A percentile compares a stretch with the other conserved stretches of the same genome.
Conservation (phyloP, 2,329 filamentous ascomycete genomes). For the Sordariomycetes sp. region DNA sequence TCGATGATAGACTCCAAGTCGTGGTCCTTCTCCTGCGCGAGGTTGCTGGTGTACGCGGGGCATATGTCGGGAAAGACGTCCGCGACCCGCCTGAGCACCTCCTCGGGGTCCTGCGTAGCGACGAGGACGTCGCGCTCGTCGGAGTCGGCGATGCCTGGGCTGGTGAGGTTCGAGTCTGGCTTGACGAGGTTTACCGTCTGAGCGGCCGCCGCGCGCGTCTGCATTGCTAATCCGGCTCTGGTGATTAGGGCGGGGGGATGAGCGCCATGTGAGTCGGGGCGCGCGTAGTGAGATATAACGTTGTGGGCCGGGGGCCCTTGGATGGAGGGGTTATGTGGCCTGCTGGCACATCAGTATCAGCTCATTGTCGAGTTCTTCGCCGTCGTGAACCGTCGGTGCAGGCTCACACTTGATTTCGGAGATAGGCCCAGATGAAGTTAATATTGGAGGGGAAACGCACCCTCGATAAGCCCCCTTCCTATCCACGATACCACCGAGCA, state of each 20-base stretch:
- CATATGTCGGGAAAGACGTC: slow-evolving; percentile 32
- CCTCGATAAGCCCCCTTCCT: no score
- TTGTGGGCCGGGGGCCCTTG: neutral
- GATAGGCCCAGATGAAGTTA: no score
- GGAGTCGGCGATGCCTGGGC: neutral
- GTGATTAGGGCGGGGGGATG: neutral
- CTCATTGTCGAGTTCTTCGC: neutral
- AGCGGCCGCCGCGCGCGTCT: neutral
- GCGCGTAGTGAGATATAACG: neutral
- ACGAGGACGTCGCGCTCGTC: neutral
- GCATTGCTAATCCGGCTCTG: neutral
- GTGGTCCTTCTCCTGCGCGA: slow-evolving; percentile 14
- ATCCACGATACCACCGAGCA: no score
- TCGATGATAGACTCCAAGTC: slow-evolving; percentile 18
- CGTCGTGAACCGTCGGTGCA: neutral
- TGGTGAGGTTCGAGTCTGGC: neutral
- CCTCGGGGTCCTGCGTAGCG: neutral
- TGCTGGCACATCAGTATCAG: neutral
- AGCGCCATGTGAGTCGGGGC: neutral
- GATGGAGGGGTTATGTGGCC: neutral
- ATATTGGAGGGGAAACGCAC: no score
- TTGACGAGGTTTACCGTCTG: neutral
- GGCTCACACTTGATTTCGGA: neutral
- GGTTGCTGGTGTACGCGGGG: slow-evolving; percentile 17
- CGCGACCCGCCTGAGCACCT: slow-evolving; percentile 8